These are phyloP conservation scores for Apiospora sp. DNA, from an alignment of 2,329 filamentous ascomycete genomes.

Conservation along the genomic window DNA sequence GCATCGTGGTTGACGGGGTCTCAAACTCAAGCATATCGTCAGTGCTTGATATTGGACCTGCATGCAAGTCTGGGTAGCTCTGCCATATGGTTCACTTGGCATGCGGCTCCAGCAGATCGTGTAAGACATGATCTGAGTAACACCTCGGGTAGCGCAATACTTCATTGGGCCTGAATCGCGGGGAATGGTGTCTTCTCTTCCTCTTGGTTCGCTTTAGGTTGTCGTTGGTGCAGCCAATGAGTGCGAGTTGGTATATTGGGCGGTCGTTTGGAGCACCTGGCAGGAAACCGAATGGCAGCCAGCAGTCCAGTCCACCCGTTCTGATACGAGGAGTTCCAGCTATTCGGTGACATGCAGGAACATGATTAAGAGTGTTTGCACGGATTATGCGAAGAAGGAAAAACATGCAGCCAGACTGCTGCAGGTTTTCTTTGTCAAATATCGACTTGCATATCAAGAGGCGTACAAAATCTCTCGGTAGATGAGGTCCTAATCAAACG, in stretches of 20 bases:
- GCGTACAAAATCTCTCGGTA: neutral
- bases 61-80: neutral
- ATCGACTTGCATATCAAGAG: neutral
- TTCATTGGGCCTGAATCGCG: neutral
- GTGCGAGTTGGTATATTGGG: neutral
- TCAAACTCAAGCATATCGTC: neutral
- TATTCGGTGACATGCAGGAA: neutral
- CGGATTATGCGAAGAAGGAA: neutral
- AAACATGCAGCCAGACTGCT: neutral
- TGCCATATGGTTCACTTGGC: neutral
- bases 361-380: neutral
- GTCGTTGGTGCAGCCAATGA: slow-evolving; percentile 6
- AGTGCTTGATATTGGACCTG: neutral
- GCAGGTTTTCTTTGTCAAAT: neutral
- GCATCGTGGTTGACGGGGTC: neutral
- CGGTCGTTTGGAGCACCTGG: neutral
- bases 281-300: neutral
- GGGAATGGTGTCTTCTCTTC: neutral
- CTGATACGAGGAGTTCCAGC: neutral
- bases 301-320: neutral
- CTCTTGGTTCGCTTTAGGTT: neutral
- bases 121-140: neutral
- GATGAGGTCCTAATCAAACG: neutral
- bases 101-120: neutral
- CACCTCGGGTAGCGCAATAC: neutral